A percentile compares a stretch with the other conserved stretches of the same genome.
phyloP scores from a whole-genome alignment of 2,329 filamentous ascomycete genomes.

The Pseudodiploospora longispora region DNA sequence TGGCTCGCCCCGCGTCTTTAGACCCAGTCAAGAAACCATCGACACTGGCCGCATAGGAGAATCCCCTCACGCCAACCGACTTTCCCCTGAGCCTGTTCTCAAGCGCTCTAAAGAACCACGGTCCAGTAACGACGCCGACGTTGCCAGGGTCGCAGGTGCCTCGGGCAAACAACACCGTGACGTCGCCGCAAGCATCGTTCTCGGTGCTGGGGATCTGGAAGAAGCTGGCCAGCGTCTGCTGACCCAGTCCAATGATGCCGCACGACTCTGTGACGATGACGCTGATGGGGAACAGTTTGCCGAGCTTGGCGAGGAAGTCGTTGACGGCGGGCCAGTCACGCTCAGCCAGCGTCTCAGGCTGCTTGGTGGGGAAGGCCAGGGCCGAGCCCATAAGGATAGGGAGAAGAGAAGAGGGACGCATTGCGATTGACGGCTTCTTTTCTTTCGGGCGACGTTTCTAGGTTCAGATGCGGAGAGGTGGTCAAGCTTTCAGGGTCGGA shows the following conservation, averaged over 20 bases:
- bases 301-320: conserved; percentile 6
- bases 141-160: conserved; percentile 24
- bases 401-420: conserved; percentile 3
- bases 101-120: conserved; percentile 18
- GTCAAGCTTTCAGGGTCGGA: too few relatives aligned
- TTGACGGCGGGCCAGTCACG: conserved; percentile 9
- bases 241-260: conserved; percentile 5
- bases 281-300: conserved; percentile 10
- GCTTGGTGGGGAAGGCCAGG: conserved; percentile 6
- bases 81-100: conserved; percentile 4
- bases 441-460: too few relatives aligned
- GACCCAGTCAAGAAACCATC: conserved; percentile 17
- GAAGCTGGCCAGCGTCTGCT: conserved; percentile 8
- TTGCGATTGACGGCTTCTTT: not conserved
- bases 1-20: conserved; percentile 11
- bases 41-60: conserved; percentile 19
- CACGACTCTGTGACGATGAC: conserved; percentile 11
- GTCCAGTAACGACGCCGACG: conserved; percentile 19
- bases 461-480: too few relatives aligned
- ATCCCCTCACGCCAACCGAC: conserved; percentile 18
- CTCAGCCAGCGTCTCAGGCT: not conserved
- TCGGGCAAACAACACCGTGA: conserved; percentile 21
- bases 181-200: conserved; percentile 16
- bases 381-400: conserved; percentile 5
- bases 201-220: conserved; percentile 10